Evolutionary conservation across 2,329 filamentous ascomycete genomes (phyloP).

Genomic region (Cercospora canescens): DNA sequence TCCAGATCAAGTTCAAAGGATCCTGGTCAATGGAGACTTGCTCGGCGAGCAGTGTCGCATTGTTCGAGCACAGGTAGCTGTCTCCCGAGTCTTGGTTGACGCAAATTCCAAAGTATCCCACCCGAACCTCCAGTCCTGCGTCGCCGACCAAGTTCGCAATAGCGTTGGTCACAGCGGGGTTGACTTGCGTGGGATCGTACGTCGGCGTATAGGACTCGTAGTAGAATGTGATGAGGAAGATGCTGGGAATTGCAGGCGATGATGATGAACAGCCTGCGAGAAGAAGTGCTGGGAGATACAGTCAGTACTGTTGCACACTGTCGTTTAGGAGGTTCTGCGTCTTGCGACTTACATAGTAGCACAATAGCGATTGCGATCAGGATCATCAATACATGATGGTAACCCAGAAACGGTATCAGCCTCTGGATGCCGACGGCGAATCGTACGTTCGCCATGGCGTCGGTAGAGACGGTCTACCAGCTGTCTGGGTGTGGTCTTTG

Average conservation of each 20-base stretch:
- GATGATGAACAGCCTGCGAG: slow-evolving; percentile 96
- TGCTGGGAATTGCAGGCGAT: slow-evolving; percentile 88
- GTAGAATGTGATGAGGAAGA: slow-evolving; percentile 98
- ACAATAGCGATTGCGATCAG: slow-evolving; percentile 92
- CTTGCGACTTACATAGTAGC: slow-evolving; percentile 73
- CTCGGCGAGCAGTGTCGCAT: slow-evolving; percentile 88
- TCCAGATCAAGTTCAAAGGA: slow-evolving; percentile 94
- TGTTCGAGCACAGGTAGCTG: slow-evolving; percentile 93
- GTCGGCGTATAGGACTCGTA: slow-evolving; percentile 82
- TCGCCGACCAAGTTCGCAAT: slow-evolving; percentile 87
- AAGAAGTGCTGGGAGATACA: slow-evolving; percentile 66
- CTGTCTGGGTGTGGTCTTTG: slow-evolving; percentile 29
- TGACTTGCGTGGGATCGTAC: slow-evolving; percentile 83
- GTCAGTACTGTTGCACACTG: slow-evolving; percentile 14
- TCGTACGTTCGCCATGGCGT: slow-evolving; percentile 48
- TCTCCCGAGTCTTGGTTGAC: slow-evolving; percentile 81
- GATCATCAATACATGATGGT: slow-evolving; percentile 94
- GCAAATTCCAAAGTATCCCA: slow-evolving; percentile 98
- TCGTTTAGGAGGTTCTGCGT: neutral
- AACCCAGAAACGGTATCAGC: slow-evolving; percentile 63
- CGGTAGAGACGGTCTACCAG: slow-evolving; percentile 38
- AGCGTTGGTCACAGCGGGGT: slow-evolving; percentile 81
- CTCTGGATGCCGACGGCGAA: slow-evolving; percentile 56
- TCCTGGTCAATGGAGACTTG: slow-evolving; percentile 89
- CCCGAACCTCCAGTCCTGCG: slow-evolving; percentile 82